A percentile compares a stretch with the other conserved stretches of the same genome.
Evolutionary conservation across 1,284 basidiomycete genomes (phyloP).

Genomic region (Peniophora sp.): DNA sequence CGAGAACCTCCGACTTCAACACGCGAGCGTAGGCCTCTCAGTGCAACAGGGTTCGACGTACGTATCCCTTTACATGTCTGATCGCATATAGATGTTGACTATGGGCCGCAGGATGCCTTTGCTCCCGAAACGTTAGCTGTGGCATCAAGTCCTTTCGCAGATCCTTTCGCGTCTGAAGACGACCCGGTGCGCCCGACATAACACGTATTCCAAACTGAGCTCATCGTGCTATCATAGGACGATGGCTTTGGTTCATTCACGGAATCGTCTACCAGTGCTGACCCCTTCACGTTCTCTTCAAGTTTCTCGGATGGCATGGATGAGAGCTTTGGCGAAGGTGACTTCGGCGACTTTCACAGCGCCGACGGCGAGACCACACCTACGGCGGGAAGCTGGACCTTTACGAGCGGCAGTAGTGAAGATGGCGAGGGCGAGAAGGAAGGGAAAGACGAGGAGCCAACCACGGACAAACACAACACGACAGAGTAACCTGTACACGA

Average conservation of each 20-base stretch:
- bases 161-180: conserved; percentile 16
- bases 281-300: conserved; percentile 54
- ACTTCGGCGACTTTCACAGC: conserved; percentile 74
- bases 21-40: conserved; percentile 45
- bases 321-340: conserved; percentile 48
- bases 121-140: conserved; percentile 8
- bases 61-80: conserved; percentile 11
- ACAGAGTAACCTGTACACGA: not conserved
- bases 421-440: conserved; percentile 3
- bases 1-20: conserved; percentile 47
- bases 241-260: conserved; percentile 69
- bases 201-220: no score
- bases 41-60: conserved; percentile 52
- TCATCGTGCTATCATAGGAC: no score
- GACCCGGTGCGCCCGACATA: conserved; percentile 39
- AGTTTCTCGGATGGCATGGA: conserved; percentile 49
- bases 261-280: conserved; percentile 47
- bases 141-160: conserved; percentile 11
- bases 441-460: not conserved
- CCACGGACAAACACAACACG: not conserved
- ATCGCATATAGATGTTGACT: not conserved
- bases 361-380: conserved; percentile 54
- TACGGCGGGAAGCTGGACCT: conserved; percentile 62
- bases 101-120: conserved; percentile 24
- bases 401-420: conserved; percentile 29